phyloP scores from a whole-genome alignment of 2,329 filamentous ascomycete species.

The Alternaria triticina region DNA sequence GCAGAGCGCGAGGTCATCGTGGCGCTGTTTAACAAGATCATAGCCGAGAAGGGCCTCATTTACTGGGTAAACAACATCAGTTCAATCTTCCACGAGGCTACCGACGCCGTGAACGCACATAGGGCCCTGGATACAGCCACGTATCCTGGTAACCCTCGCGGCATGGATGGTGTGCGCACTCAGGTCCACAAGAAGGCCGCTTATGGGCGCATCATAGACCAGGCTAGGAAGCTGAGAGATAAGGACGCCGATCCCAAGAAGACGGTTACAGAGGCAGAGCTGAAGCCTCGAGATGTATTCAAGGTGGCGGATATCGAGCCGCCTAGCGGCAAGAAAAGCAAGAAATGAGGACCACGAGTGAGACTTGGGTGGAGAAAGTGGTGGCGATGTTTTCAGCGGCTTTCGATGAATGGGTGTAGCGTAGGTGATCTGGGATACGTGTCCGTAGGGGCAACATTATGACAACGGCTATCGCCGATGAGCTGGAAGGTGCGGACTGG shows the following conservation, averaged over 20 bases:
- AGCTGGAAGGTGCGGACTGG: accelerated
- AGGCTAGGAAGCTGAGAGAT: not conserved
- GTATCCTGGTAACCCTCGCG: not conserved
- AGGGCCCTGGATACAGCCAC: not conserved
- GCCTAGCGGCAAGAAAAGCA: not conserved
- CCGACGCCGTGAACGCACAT: not conserved
- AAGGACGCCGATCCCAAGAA: not conserved
- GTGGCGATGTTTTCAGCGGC: accelerated
- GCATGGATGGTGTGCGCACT: not conserved
- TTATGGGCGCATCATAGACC: too few relatives aligned
- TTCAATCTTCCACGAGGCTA: not conserved
- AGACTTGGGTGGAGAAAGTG: not conserved
- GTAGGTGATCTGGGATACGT: not conserved
- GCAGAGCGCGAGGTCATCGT: not conserved
- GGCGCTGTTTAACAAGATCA: not conserved
- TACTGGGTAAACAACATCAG: not conserved
- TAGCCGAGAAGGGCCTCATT: not conserved
- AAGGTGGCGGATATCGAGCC: not conserved
- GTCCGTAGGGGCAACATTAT: not conserved
- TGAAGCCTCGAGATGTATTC: not conserved
- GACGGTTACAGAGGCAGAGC: not conserved
- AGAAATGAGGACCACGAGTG: not conserved
- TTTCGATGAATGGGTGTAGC: not conserved
- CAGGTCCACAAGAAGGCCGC: not conserved
- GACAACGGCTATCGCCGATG: not conserved